These are phyloP conservation scores for Teunomyces atbi DNA, from an alignment of 805 yeast species.

Conservation along the genomic window DNA sequence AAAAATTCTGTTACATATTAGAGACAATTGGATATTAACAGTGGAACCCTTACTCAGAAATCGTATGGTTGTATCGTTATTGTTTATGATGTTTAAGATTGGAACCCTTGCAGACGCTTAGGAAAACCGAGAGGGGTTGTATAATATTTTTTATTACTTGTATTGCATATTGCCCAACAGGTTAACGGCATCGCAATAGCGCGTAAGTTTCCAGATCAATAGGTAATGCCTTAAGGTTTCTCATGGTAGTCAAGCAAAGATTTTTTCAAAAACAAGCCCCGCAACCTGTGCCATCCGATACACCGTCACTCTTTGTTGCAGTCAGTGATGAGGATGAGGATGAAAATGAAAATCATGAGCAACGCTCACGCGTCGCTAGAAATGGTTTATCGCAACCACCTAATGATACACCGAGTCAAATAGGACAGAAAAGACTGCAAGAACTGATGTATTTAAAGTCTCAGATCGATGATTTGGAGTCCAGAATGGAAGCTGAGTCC, in stretches of 20 bases:
- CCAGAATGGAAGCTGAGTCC: conserved; percentile 12
- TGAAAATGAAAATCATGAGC: neutral
- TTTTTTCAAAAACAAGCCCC: neutral
- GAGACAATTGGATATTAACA: no score
- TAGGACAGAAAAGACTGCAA: conserved; percentile 3
- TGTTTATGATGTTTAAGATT: neutral
- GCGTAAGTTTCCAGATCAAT: conserved; percentile 2
- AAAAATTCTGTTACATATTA: no score
- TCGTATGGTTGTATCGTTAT: no score
- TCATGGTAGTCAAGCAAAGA: neutral
- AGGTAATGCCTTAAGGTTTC: neutral
- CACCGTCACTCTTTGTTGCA: conserved; percentile 5
- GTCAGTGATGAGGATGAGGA: conserved; percentile 3
- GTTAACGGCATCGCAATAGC: neutral
- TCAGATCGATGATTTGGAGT: conserved; percentile 10
- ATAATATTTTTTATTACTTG: neutral
- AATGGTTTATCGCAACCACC: neutral
- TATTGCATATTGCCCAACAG: neutral
- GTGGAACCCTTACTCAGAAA: no score
- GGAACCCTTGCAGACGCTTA: neutral
- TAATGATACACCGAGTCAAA: neutral
- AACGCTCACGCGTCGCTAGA: neutral
- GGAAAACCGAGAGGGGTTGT: neutral
- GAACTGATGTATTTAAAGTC: neutral
- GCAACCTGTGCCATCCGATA: neutral